phyloP scores from a whole-genome alignment of 2,329 filamentous ascomycete species.

The Neurospora crassa region DNA sequence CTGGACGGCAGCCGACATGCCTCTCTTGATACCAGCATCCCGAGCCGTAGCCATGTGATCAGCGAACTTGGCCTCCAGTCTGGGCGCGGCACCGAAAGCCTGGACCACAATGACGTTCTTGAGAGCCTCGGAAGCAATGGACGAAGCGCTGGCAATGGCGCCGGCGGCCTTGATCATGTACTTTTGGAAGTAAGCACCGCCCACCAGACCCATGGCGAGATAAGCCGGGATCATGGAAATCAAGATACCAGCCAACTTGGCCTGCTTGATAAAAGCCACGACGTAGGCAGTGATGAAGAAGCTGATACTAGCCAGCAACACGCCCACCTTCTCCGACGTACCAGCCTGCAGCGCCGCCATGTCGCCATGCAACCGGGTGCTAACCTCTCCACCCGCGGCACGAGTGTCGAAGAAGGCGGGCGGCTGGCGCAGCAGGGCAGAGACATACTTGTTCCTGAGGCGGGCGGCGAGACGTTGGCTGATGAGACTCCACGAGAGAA shows the following conservation, averaged over 20 bases:
- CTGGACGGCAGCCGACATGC: constrained; percentile 45
- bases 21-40: constrained; percentile 47
- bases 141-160: constrained; percentile 46
- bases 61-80: constrained; percentile 51
- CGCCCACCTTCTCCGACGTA: constrained; percentile 62
- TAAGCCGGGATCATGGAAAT: constrained; percentile 54
- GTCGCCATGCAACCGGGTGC: constrained; percentile 53
- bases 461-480: constrained; percentile 55
- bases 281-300: constrained; percentile 61
- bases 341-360: constrained; percentile 58
- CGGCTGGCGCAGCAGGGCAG: constrained; percentile 49
- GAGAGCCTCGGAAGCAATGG: constrained; percentile 53
- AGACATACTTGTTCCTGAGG: constrained; percentile 51
- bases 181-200: constrained; percentile 43
- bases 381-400: constrained; percentile 48
- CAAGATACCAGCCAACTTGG: constrained; percentile 53
- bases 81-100: constrained; percentile 49
- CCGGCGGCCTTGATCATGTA: constrained; percentile 41
- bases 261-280: constrained; percentile 56
- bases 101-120: constrained; percentile 53
- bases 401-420: constrained; percentile 54
- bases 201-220: constrained; percentile 46
- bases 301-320: constrained; percentile 49
- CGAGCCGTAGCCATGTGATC: constrained; percentile 39
- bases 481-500: constrained; percentile 53